Evolutionary conservation across 176 grass and related monocot genomes (phyloP), one percentile per base, ranked within the genome.

Genomic region (Eragrostis curvula): DNA sequence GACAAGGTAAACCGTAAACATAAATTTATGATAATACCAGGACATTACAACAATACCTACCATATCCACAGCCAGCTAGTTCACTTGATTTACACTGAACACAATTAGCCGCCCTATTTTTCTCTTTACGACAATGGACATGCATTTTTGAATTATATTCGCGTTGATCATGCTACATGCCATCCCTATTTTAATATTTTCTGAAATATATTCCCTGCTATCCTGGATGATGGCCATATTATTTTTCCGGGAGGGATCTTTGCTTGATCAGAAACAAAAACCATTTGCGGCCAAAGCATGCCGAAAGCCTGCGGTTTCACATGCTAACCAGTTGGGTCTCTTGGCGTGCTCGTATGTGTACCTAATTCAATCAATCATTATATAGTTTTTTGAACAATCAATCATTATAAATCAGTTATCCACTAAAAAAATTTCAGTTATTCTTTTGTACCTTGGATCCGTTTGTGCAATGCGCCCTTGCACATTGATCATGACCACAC

Each of bases 301-400:
- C 53, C 9, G 78, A 77, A 85, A 61, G n/a, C 73, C 51, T 70
- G 52, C 29, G 16, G 8, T 57, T 73, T 57, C 76, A 86, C 77
- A 74, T 73, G 77, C 67, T 42, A 29, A 44, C 66, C 45, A 65
- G 69, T 80, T 36, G 30, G 14, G 32, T 5, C 68, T 46, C 40
- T 73, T 86, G 45, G 17, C 60, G 9, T 16, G 67, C 17, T 64
- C 32, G 2, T 6, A 7, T 45, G 40, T 24, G 9, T 42, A 73
- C 57, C 47, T 73, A 80, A 73, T 52, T 23, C 32, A 16, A 60
- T 18, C 0, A 24, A 60, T 18, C 43, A 17, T 59, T 2, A 8
- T 8, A 7, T n/a, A n/a, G n/a, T n/a, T n/a, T n/a, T n/a, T n/a
- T n/a, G n/a, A 27, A 59, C 0, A 24, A 60, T 18, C 0, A 24